A percentile compares a stretch with the other conserved stretches of the same genome.
These are phyloP conservation scores for Zostera marina DNA, from an alignment of 116 monocot genomes.

Conservation along the genomic window DNA sequence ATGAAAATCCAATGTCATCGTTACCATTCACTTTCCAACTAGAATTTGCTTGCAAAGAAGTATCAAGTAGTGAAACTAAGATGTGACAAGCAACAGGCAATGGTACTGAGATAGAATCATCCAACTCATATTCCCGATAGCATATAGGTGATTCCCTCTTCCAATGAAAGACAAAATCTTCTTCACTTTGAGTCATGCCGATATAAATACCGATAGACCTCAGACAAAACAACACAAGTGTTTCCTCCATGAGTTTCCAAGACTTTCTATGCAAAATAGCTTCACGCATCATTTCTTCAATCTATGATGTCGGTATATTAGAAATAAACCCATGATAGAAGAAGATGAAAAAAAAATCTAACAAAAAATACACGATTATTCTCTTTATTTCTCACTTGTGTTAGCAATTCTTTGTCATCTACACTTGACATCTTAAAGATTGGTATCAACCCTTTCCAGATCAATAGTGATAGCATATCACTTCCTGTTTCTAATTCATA, in stretches of 20 bases:
- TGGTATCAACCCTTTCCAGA: slow-evolving; percentile 42
- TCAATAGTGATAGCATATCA: slow-evolving; percentile 20
- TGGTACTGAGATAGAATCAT: slow-evolving; percentile 8
- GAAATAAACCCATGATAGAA: neutral
- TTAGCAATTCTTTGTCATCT: slow-evolving; percentile 30
- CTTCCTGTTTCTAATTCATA: neutral
- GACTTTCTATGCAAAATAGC: slow-evolving; percentile 12
- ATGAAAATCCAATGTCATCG: no score
- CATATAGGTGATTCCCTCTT: slow-evolving; percentile 2
- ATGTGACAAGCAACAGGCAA: slow-evolving; percentile 20
- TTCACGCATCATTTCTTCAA: slow-evolving; percentile 35
- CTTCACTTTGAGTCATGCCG: slow-evolving; percentile 16
- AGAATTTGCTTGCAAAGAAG: slow-evolving; percentile 13
- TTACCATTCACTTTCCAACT: neutral
- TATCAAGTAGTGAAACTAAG: slow-evolving; percentile 32
- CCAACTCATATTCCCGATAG: neutral
- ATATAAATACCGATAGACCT: slow-evolving; percentile 24
- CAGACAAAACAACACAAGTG: slow-evolving; percentile 52
- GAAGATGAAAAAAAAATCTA: neutral
- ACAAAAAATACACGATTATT: neutral
- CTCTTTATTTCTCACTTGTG: slow-evolving; percentile 22
- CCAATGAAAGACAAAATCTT: slow-evolving; percentile 22
- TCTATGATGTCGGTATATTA: slow-evolving; percentile 8
- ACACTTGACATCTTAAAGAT: slow-evolving; percentile 20
- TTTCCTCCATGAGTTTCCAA: slow-evolving; percentile 38